A percentile compares a stretch with the other conserved stretches of the same genome.
Conservation (phyloP, 768 basidiomycete species). For the Kwoniella sp. region DNA sequence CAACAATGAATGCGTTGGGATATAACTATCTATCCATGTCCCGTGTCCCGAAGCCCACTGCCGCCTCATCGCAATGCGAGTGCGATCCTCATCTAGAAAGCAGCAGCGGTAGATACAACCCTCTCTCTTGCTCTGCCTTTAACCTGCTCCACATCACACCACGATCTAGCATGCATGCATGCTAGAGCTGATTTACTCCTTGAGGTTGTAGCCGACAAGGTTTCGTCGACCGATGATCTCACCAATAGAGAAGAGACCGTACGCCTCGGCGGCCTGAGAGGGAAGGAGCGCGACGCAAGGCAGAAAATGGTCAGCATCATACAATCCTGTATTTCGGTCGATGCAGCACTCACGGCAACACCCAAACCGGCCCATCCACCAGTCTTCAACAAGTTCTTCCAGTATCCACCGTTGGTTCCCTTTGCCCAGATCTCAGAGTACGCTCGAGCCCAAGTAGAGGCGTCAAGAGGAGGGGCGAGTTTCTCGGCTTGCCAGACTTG, state of each 20-base stretch:
- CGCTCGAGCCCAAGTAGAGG: conserved; percentile 47
- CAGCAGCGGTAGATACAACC: not conserved
- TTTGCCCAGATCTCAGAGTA: conserved; percentile 49
- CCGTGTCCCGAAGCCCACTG: too few relatives aligned
- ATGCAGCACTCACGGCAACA: conserved; percentile 50
- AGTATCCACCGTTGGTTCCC: conserved; percentile 44
- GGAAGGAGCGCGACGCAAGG: not conserved
- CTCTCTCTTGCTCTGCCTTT: too few relatives aligned
- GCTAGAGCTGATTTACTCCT: conserved; percentile 39
- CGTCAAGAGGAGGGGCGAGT: conserved; percentile 52
- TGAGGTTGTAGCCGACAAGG: conserved; percentile 55
- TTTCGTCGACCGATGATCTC: conserved; percentile 56
- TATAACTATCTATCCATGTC: not conserved
- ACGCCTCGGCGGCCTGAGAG: conserved; percentile 54
- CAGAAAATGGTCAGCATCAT: not conserved
- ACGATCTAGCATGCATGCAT: too few relatives aligned
- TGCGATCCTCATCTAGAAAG: too few relatives aligned
- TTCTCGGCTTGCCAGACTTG: conserved; percentile 57
- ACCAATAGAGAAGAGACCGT: conserved; percentile 56
- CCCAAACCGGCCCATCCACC: conserved; percentile 55
- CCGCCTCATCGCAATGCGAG: not conserved
- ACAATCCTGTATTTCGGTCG: too few relatives aligned
- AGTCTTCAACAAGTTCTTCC: conserved; percentile 41
- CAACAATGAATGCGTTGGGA: too few relatives aligned
- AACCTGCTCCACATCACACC: too few relatives aligned